Percentiles rank a stretch among this genome's conserved stretches.
phyloP scores from a whole-genome alignment of 163 green algal species.

The Chlamydomonas reinhardtii region DNA sequence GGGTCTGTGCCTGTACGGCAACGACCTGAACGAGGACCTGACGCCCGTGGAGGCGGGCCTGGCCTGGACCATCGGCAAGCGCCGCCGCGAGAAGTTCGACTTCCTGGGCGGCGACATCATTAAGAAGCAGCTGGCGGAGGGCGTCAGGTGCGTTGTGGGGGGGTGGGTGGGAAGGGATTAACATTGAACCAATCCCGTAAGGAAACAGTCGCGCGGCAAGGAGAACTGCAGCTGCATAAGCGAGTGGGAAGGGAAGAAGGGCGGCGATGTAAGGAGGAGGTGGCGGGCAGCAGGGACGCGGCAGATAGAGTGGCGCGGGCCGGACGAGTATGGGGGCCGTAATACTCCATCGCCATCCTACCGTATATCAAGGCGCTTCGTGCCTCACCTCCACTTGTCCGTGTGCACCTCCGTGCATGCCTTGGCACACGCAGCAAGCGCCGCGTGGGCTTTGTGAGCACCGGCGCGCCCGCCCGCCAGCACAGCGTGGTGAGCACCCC shows the following conservation, averaged over 20 bases:
- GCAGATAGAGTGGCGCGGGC: too few relatives aligned
- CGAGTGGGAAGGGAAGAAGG: too few relatives aligned
- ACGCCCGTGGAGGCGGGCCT: slow-evolving; percentile 97
- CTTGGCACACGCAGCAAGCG: slow-evolving; percentile 61
- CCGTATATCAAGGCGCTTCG: too few relatives aligned
- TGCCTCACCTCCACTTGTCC: too few relatives aligned
- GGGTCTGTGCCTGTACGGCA: slow-evolving; percentile 98
- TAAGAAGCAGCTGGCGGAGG: slow-evolving; percentile 94
- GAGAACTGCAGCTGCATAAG: too few relatives aligned
- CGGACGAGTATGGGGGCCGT: too few relatives aligned
- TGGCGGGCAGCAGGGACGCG: background rate
- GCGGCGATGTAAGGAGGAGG: too few relatives aligned
- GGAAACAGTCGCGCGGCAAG: too few relatives aligned
- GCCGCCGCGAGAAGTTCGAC: slow-evolving; percentile 87
- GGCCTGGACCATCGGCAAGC: slow-evolving; percentile 98
- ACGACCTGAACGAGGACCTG: slow-evolving; percentile 96
- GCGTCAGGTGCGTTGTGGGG: slow-evolving; percentile 64
- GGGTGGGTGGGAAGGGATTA: background rate
- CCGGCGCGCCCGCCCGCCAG: slow-evolving; percentile 82
- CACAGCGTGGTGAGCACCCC: slow-evolving; percentile 79
- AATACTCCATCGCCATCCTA: too few relatives aligned
- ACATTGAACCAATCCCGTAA: too few relatives aligned
- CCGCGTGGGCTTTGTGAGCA: slow-evolving; percentile 90
- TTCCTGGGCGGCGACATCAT: slow-evolving; percentile 97
- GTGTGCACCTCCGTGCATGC: too few relatives aligned